phyloP scores from a whole-genome alignment of 371 early-diverging fungal genomes.

The Zancudomyces culisetae region DNA sequence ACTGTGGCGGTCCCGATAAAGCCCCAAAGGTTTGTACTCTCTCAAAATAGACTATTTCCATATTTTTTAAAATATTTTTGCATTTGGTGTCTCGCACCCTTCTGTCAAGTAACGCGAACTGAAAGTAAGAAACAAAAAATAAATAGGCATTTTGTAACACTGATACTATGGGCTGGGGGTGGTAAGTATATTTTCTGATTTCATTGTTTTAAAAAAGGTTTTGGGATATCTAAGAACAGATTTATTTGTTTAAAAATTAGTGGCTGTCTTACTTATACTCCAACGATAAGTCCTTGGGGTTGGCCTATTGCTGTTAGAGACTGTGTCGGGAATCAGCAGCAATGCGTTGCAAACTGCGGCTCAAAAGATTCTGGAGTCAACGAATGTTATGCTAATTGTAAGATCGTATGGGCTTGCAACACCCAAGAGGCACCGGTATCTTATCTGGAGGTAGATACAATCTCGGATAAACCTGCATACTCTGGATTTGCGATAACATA shows the following conservation, averaged over 20 bases:
- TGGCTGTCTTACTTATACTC: conserved; percentile 12
- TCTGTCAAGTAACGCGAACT: too few species aligned
- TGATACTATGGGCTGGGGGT: conserved; percentile 24
- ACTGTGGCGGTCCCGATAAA: conserved; percentile 19
- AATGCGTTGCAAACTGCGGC: conserved; percentile 14
- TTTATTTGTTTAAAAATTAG: too few species aligned
- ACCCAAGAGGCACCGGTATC: conserved; percentile 22
- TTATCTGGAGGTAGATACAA: conserved; percentile 8
- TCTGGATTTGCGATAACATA: neutral
- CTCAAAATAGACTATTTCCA: too few species aligned
- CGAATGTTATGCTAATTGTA: conserved; percentile 11
- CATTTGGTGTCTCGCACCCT: neutral
- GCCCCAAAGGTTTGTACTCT: conserved; percentile 21
- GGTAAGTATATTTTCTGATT: neutral
- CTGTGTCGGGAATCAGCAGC: conserved; percentile 12
- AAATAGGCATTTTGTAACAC: conserved; percentile 13
- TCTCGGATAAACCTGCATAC: conserved; percentile 1
- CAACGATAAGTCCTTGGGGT: conserved; percentile 15
- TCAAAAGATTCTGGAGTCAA: conserved; percentile 3
- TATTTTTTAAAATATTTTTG: neutral
- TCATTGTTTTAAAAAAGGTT: too few species aligned
- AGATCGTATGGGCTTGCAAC: conserved; percentile 15
- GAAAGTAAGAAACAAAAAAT: too few species aligned
- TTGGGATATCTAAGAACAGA: too few species aligned
- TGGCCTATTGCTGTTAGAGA: conserved; percentile 21